A percentile compares a stretch with the other conserved stretches of the same genome.
Evolutionary conservation across 108 stramenopile genomes (phyloP).

Genomic region (Skeletonema grethae): DNA sequence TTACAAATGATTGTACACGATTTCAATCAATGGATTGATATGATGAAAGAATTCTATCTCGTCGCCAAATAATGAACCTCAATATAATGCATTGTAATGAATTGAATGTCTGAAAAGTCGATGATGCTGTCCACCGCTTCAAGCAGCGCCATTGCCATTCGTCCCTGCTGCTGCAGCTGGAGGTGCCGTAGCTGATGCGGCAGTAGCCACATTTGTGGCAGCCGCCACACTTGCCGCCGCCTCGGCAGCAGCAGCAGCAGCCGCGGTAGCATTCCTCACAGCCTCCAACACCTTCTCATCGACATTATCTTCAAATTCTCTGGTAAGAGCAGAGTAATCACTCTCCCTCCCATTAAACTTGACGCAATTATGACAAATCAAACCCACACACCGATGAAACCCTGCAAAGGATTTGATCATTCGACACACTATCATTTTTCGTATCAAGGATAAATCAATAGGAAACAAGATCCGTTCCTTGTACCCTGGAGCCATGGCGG

Average conservation of each 20-base stretch:
- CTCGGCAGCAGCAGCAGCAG: conserved; percentile 1
- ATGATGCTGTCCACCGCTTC: background rate
- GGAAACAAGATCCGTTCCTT: conserved; percentile 76
- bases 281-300: conserved; percentile 54
- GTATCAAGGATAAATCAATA: conserved; percentile 74
- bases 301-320: conserved; percentile 70
- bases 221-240: background rate
- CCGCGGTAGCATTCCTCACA: conserved; percentile 22
- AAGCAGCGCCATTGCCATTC: background rate
- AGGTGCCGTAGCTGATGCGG: background rate
- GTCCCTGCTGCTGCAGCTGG: background rate
- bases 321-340: conserved; percentile 74
- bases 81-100: background rate
- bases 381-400: conserved; percentile 58
- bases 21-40: background rate
- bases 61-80: background rate
- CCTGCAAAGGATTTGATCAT: conserved; percentile 59
- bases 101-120: background rate
- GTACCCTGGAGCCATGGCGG: conserved; percentile 81
- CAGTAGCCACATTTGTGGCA: background rate
- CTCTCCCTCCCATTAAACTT: conserved; percentile 77
- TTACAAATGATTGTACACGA: background rate
- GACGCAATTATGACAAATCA: conserved; percentile 81
- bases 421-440: conserved; percentile 70
- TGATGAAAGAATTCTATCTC: background rate